Evolutionary conservation across 2,329 filamentous ascomycete genomes (phyloP), one percentile per base, ranked within the genome.

Genomic region (Ampelomyces quisqualis): DNA sequence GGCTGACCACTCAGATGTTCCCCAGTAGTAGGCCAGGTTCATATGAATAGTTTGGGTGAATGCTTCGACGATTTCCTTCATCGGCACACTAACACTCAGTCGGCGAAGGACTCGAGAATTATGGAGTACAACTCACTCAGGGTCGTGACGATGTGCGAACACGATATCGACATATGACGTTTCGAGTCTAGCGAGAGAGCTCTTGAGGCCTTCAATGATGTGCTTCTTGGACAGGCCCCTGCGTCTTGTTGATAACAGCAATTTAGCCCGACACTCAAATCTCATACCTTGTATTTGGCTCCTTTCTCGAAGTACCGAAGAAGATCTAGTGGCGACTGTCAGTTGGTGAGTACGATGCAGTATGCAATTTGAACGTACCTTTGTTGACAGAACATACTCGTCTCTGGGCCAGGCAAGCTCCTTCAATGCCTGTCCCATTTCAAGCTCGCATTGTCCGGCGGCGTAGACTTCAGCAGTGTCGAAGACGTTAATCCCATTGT

Each of bases 81-180:
- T 81, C 3, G 78, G 77, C 2, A 79, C 80, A 39, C 72, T 72
- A 38, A 17, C 8, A 18, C 21, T 7, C 6, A 27, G 23, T 57
- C 34, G 51, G 51, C 14, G 24, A 23, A 18, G 14, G 11, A 24
- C n/a, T 15, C n/a, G 13, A 24, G 3, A n/a, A 23, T 7, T 26
- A n/a, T 7, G 4, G 14, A 17, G 9, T 20, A 5, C 30, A 6
- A 36, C 58, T 13, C 58, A 69, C 67, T 67, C 68, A 32, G 70
- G 67, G 43, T 84, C 81, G 11, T 78, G 77, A 18, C 80, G 73
- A 64, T 84, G 81, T 3, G 81, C 80, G 39, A 82, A 79, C 24
- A 84, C 75, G 30, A 84, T 70, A 60, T 84, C 81, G 38, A 84
- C 81, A 57, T 87, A 88, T n/a, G 77, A 76, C 38, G 79, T 74